Evolutionary conservation across 2,329 filamentous ascomycete genomes (phyloP).

Genomic region (Penicillium decumbens): DNA sequence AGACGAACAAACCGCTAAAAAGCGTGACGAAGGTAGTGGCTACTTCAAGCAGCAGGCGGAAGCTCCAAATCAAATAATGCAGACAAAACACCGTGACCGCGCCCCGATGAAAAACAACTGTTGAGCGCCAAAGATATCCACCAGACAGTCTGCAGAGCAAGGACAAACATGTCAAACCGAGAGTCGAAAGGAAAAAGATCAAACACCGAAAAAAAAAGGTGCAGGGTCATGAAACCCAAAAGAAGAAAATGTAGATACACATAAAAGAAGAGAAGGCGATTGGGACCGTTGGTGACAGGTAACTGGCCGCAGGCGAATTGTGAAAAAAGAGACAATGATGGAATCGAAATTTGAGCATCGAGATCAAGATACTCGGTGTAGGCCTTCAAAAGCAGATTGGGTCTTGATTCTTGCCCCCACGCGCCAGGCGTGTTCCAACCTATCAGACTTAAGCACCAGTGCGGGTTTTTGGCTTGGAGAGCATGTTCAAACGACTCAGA

Average conservation of each 20-base stretch:
- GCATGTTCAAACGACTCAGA: constrained; percentile 46
- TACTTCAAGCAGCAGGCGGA: not conserved
- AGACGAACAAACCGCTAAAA: not conserved
- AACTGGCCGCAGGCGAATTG: not conserved
- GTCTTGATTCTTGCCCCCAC: constrained; percentile 4
- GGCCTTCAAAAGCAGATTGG: not conserved
- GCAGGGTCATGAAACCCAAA: not conserved
- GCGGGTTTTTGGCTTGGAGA: constrained; percentile 44
- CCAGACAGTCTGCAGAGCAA: not conserved
- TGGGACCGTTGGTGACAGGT: not conserved
- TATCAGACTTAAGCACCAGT: constrained; percentile 16
- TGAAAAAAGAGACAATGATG: constrained; percentile 1
- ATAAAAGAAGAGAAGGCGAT: constrained; percentile 9
- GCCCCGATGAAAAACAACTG: constrained; percentile 6
- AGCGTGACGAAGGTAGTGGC: not conserved
- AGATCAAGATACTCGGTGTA: not conserved
- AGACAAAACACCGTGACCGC: constrained; percentile 1
- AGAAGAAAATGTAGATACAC: constrained; percentile 15
- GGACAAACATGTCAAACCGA: not conserved
- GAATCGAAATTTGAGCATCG: constrained; percentile 2
- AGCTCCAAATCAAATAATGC: not conserved
- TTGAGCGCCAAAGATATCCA: constrained; percentile 6
- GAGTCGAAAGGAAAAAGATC: constrained; percentile 3
- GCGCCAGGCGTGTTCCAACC: constrained; percentile 10
- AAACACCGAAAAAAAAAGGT: constrained; percentile 2